phyloP scores from a whole-genome alignment of 2,329 filamentous ascomycete species.

The Calycina marina region DNA sequence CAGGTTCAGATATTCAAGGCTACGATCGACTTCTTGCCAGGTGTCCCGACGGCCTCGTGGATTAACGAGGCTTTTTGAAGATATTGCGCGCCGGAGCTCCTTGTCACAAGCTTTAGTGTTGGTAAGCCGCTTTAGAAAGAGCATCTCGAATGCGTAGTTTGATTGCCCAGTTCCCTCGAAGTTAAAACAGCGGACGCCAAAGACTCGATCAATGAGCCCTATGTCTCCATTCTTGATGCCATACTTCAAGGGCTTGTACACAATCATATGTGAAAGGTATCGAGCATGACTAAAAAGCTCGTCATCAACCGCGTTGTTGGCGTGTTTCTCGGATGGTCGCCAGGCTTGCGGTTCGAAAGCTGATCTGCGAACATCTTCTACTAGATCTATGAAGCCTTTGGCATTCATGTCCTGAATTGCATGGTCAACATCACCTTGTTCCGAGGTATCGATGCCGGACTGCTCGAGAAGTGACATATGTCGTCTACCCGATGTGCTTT shows the following conservation, averaged over 20 bases:
- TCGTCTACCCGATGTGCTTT: no score
- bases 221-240: constrained; percentile 5
- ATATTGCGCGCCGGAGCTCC: constrained; percentile 2
- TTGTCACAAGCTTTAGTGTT: constrained; percentile 4
- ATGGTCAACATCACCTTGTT: constrained; percentile 3
- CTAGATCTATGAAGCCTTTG: constrained; percentile 3
- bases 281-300: constrained; percentile 3
- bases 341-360: constrained; percentile 3
- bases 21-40: constrained; percentile 3
- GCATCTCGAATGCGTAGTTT: constrained; percentile 5
- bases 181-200: constrained; percentile 3
- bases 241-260: constrained; percentile 5
- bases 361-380: constrained; percentile 4
- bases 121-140: constrained; percentile 3
- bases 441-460: constrained; percentile 1
- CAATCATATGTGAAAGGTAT: constrained; percentile 6
- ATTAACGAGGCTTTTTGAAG: constrained; percentile 4
- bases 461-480: no score
- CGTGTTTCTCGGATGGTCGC: constrained; percentile 4
- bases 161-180: constrained; percentile 4
- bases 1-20: constrained; percentile 4
- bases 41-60: constrained; percentile 1
- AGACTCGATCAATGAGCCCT: constrained; percentile 4
- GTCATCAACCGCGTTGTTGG: constrained; percentile 2
- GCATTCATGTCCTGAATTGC: constrained; percentile 2